Percentiles rank a stretch among this genome's conserved stretches.
phyloP scores from a whole-genome alignment of 140 eudicot genomes.

The Bidens hawaiensis region DNA sequence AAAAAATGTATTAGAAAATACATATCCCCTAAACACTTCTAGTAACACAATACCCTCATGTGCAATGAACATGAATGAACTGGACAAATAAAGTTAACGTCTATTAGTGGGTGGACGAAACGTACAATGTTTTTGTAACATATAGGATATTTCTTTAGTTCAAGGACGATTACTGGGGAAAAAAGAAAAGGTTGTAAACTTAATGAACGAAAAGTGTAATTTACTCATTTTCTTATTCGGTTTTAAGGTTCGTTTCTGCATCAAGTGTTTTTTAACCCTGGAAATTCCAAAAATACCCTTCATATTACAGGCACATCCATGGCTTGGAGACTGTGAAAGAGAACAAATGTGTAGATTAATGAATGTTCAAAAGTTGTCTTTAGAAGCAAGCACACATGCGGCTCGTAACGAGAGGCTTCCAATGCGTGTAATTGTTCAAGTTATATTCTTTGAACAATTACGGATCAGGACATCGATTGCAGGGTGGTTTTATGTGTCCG shows the following conservation, averaged over 20 bases:
- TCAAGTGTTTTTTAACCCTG: background rate
- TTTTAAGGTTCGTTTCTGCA: background rate
- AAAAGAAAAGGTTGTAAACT: too few species aligned
- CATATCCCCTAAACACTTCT: too few species aligned
- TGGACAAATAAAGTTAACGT: too few species aligned
- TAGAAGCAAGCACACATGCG: constrained; percentile 86
- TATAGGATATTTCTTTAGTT: too few species aligned
- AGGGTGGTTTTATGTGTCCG: constrained; percentile 73
- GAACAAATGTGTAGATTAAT: constrained; percentile 81
- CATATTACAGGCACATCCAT: constrained; percentile 67
- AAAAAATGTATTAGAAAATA: too few species aligned
- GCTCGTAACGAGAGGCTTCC: constrained; percentile 89
- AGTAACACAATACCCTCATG: too few species aligned
- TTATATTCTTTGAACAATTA: constrained; percentile 87
- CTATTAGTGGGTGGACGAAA: too few species aligned
- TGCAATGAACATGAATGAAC: too few species aligned
- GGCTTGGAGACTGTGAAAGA: constrained; percentile 65
- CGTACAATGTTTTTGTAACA: too few species aligned
- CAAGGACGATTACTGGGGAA: too few species aligned
- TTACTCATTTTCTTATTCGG: too few species aligned
- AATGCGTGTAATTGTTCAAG: constrained; percentile 76
- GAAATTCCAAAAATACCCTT: background rate
- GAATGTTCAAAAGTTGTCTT: constrained; percentile 81
- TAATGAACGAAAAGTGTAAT: too few species aligned
- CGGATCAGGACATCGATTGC: constrained; percentile 70